Conservation (phyloP, 1,284 basidiomycete genomes). For the Ustilago lituana region DNA sequence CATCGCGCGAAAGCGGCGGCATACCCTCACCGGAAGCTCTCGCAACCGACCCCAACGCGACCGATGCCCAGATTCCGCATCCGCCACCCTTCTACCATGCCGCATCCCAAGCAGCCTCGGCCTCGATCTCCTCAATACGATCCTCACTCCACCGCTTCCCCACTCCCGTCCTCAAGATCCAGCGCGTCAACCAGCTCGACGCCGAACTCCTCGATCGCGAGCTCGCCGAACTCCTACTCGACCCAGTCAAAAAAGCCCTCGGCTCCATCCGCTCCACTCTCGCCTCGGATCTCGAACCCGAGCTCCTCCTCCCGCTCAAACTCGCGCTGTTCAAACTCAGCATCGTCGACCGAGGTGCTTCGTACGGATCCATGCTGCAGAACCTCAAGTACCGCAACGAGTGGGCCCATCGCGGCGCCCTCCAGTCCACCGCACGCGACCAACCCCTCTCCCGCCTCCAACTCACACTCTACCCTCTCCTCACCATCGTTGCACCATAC, state of each 20-base stretch:
- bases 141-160: constrained; percentile 57
- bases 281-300: constrained; percentile 79
- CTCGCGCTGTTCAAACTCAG: constrained; percentile 84
- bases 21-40: constrained; percentile 28
- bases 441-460: constrained; percentile 54
- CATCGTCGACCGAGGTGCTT: constrained; percentile 81
- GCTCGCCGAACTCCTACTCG: constrained; percentile 81
- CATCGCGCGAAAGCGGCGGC: constrained; percentile 4
- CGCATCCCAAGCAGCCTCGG: constrained; percentile 47
- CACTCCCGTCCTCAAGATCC: constrained; percentile 61
- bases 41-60: constrained; percentile 26
- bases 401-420: constrained; percentile 53
- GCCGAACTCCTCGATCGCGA: constrained; percentile 91
- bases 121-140: constrained; percentile 51
- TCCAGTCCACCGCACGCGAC: constrained; percentile 53
- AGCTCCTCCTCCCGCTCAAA: constrained; percentile 80
- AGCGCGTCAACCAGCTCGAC: constrained; percentile 87
- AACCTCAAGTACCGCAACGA: constrained; percentile 74
- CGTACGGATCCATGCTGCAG: constrained; percentile 90
- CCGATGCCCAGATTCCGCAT: constrained; percentile 33
- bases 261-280: constrained; percentile 72
- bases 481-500: constrained; percentile 84
- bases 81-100: constrained; percentile 55
- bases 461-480: constrained; percentile 73
- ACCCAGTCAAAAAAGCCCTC: constrained; percentile 81